phyloP scores from a whole-genome alignment of 2,329 filamentous ascomycete species.

The Sporothrix curviconia region DNA sequence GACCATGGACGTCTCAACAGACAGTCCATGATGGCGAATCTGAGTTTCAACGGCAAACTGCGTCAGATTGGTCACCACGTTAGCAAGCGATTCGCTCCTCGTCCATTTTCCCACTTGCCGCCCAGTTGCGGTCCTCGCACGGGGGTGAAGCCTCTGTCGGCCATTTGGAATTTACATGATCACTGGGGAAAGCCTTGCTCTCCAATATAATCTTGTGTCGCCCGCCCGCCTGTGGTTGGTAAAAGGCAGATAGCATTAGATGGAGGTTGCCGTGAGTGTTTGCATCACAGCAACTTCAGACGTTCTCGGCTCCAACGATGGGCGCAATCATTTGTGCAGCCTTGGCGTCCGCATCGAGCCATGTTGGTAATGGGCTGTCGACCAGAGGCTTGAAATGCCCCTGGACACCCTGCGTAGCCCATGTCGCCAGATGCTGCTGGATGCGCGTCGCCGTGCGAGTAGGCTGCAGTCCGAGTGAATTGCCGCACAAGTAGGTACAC shows the following conservation, averaged over 20 bases:
- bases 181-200: slow-evolving; percentile 82
- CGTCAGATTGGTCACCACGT: not conserved
- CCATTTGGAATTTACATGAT: slow-evolving; percentile 44
- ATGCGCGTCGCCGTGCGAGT: slow-evolving; percentile 61
- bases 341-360: slow-evolving; percentile 72
- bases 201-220: slow-evolving; percentile 77
- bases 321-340: slow-evolving; percentile 64
- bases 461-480: slow-evolving; percentile 82
- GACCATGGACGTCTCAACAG: slow-evolving; percentile 64
- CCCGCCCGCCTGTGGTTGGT: slow-evolving; percentile 53
- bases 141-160: not conserved
- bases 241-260: slow-evolving; percentile 77
- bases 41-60: slow-evolving; percentile 82
- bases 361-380: slow-evolving; percentile 62
- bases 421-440: slow-evolving; percentile 69
- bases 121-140: too few species aligned
- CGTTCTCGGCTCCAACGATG: slow-evolving; percentile 65
- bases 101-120: too few species aligned
- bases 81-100: too few species aligned
- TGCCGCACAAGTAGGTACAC: slow-evolving; percentile 75
- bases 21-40: slow-evolving; percentile 62
- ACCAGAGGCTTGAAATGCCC: slow-evolving; percentile 71
- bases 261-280: slow-evolving; percentile 74
- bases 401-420: slow-evolving; percentile 77
- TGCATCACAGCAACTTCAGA: slow-evolving; percentile 84